Conservation (phyloP, 495 filamentous ascomycete species). For the Thermochaetoides thermophila region DNA sequence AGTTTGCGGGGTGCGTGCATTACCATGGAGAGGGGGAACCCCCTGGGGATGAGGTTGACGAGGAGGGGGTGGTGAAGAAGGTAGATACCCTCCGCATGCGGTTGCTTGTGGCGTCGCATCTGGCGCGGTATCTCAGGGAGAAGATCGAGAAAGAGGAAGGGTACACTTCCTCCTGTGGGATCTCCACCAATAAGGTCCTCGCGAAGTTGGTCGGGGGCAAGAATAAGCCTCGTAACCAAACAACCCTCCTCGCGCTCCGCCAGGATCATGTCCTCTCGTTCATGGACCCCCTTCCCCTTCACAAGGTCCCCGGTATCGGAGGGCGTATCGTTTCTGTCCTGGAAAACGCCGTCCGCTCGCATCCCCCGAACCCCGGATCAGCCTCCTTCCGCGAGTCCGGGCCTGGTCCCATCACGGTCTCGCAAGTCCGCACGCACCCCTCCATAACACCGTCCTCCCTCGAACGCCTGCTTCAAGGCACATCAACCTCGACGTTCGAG, state of each 20-base stretch:
- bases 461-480: constrained; percentile 49
- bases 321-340: constrained; percentile 61
- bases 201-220: constrained; percentile 73
- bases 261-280: constrained; percentile 41
- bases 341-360: constrained; percentile 44
- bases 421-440: constrained; percentile 45
- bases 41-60: no score
- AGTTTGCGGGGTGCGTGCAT: constrained; percentile 25
- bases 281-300: constrained; percentile 61
- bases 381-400: constrained; percentile 25
- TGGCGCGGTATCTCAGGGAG: constrained; percentile 55
- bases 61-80: not conserved
- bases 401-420: constrained; percentile 40
- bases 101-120: constrained; percentile 55
- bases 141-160: constrained; percentile 61
- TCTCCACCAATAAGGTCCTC: constrained; percentile 71
- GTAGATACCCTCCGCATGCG: constrained; percentile 31
- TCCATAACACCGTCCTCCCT: constrained; percentile 45
- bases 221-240: constrained; percentile 78
- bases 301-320: constrained; percentile 77
- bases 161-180: constrained; percentile 76
- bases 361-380: no score
- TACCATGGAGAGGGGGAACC: no score
- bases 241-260: constrained; percentile 58
- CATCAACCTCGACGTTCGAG: constrained; percentile 51